Base-by-base conservation (phyloP, 2,329 filamentous ascomycete species). In the Colletotrichum theobromicola region DNA sequence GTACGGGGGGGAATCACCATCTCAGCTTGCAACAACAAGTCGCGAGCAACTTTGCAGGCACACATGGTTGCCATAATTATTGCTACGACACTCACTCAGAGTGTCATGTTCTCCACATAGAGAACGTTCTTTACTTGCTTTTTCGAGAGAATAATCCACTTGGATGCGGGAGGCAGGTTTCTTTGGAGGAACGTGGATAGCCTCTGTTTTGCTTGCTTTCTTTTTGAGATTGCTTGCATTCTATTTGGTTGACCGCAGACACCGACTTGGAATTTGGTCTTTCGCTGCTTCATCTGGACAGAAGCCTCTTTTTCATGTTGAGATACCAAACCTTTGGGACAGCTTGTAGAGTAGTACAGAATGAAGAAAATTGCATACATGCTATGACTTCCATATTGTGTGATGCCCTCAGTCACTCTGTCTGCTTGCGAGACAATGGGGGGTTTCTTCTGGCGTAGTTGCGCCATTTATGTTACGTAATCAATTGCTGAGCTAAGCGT, bases 381-480 rank as follows among this genome's bases (percentile, higher is more conserved):
- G 65, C 66, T 58, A 21, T 28, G 12, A 21, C 32, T 58, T n/a
- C 42, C 32, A 60, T 15, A 12, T 13, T 18, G 26, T 57, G 53
- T 9, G 24, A 57, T 57, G 24, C 26, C 53, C 15, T 50, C 42
- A n/a, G 10, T 50, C 18, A n/a, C 18, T 46, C 9, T 12, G 24
- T 6, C 28, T 57, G 18, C 26, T 6, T n/a, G 28, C 5, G 18
- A 58, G 26, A 26, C 53, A 15, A 58, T n/a, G 24, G 53, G 18
- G 28, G 28, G 53, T 58, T 30, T 18, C 16, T 18, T 58, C 55
- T 26, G 12, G 30, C 42, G 71, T 74, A 30, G 67, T 74, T 55
- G 61, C 26, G 15, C 65, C 37, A 21, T 35, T n/a, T 26, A 24
- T 24, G 15, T 75, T 72, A 75, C 32, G 58, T 75, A 75, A 75